phyloP scores from a whole-genome alignment of 2,329 filamentous ascomycete genomes.

The Penicillium sp. region DNA sequence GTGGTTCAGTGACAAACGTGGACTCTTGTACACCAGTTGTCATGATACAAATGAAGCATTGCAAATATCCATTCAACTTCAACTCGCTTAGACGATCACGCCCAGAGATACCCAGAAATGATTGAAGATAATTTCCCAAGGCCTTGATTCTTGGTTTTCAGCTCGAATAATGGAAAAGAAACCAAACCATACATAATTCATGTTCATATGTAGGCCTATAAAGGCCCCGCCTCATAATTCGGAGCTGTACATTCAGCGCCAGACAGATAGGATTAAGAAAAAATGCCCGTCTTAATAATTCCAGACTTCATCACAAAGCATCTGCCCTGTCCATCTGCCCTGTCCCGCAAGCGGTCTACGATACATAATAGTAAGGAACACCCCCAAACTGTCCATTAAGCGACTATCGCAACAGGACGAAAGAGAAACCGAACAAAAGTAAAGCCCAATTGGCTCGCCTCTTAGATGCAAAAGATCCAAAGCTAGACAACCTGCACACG shows the following conservation, averaged over 20 bases:
- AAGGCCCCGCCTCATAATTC: neutral
- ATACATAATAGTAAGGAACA: neutral
- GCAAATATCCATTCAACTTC: too few species aligned
- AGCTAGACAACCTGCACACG: constrained; percentile 5
- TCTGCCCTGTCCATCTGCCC: neutral
- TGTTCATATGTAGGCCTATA: neutral
- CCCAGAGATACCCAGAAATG: neutral
- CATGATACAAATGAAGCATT: too few species aligned
- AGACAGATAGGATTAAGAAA: neutral
- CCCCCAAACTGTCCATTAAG: neutral
- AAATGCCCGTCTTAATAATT: neutral
- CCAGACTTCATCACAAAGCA: neutral
- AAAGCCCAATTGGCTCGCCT: neutral
- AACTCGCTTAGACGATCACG: neutral
- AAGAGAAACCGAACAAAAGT: neutral
- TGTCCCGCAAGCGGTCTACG: constrained; percentile 9
- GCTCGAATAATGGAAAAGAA: neutral
- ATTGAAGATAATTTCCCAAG: neutral
- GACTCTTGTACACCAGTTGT: too few species aligned
- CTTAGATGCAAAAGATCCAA: neutral
- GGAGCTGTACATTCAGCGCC: neutral
- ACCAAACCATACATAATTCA: neutral
- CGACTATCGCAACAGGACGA: neutral
- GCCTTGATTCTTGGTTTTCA: neutral
- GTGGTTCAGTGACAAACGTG: too few species aligned